Base-by-base conservation (phyloP, 257 asterid species). In the Solanum habrochaites region DNA sequence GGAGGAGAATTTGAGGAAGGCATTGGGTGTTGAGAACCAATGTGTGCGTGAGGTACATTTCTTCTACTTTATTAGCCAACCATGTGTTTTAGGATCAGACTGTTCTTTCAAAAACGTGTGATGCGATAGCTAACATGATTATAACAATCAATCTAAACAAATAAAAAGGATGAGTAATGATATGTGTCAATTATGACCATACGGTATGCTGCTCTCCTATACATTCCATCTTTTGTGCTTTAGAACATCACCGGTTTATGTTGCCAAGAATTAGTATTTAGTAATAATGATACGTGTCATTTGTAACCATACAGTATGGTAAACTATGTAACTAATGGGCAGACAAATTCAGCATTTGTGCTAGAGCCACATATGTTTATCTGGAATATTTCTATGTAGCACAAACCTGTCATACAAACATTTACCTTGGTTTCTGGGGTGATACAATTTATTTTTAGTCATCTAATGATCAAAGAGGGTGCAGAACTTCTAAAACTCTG, bases 1-100 rank as follows among this genome's bases (percentile, higher is more conserved):
- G 73, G 99, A 97, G 88, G 98, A 97, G 90, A 94, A 87, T 91
- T 91, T 97, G 86, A 97, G 93, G 91, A 97, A 94, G 86, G 98
- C 98, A 15, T 88, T 97, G 92, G 99, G 99, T 84, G 94, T 95
- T 88, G 99, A 97, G 91, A 96, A 93, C 89, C 99, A 96, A 91
- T 97, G 98, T 27, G 97, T 94, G 87, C 83, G 49, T 47, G 99
- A 97, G 92, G 99, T 97, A 93, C 90, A 96, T 87, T 87, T 86
- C 60, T 31, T 14, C 74, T 86, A 86, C 67, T 85, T 84, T 52
- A 80, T 47, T 80, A 47, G 62, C 81, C 37, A 43, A 42, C 32
- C 45, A 43, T 42, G 20, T 85, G 23, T 83, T 81, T 70, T 90
- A 87, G 86, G 45, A 21, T 58, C 3, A 11, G n/a, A 77, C 60